Evolutionary conservation across 2,329 filamentous ascomycete species (phyloP).

Genomic region (Paracoccidioides brasiliensis): DNA sequence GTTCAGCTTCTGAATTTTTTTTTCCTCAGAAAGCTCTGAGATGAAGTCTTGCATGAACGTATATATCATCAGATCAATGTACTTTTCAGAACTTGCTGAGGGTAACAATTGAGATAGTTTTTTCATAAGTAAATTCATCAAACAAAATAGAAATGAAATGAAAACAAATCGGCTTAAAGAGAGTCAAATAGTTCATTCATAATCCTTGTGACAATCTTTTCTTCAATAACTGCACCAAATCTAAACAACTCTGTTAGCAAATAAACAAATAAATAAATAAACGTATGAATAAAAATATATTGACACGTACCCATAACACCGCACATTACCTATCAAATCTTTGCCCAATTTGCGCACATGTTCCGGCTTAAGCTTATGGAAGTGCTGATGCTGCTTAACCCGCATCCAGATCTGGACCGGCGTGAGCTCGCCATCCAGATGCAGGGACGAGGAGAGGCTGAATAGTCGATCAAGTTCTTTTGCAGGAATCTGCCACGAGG

Average conservation of each 20-base stretch:
- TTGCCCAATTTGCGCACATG: slow-evolving; percentile 17
- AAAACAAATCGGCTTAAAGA: no score
- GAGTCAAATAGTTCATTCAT: neutral
- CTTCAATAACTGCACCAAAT: no score
- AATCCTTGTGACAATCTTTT: neutral
- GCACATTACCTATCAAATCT: slow-evolving; percentile 20
- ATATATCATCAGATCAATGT: no score
- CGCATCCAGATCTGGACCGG: slow-evolving; percentile 29
- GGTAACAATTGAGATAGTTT: no score
- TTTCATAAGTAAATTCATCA: no score
- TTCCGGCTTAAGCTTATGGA: slow-evolving; percentile 19
- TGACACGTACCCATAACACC: slow-evolving; percentile 28
- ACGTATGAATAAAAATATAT: neutral
- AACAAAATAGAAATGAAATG: no score
- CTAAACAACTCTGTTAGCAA: neutral
- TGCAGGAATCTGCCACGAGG: slow-evolving; percentile 17
- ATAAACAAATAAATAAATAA: neutral
- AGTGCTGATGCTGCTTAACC: slow-evolving; percentile 22
- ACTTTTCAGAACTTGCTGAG: no score
- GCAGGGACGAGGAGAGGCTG: slow-evolving; percentile 13
- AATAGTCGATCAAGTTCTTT: slow-evolving; percentile 17
- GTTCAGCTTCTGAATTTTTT: no score
- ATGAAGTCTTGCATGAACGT: no score
- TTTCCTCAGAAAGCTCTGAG: no score
- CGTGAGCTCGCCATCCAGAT: slow-evolving; percentile 25